phyloP scores from a whole-genome alignment of 2,329 filamentous ascomycete species.

The Truncatella angustata region DNA sequence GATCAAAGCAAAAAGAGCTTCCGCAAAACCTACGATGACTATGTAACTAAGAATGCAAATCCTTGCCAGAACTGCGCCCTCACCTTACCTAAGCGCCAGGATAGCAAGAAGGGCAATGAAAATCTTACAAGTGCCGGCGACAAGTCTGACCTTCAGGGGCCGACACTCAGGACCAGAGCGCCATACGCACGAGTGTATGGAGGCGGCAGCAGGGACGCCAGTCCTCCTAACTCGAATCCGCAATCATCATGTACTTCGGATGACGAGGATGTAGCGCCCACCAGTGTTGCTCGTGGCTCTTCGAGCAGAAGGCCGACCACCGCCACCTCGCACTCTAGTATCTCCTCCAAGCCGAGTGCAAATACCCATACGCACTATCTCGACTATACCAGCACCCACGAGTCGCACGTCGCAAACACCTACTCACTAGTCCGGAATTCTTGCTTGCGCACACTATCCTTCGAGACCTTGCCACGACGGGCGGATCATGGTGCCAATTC shows the following conservation, averaged over 20 bases:
- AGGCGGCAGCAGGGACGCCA: constrained; percentile 41
- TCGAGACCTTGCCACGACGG: constrained; percentile 62
- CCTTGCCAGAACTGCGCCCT: constrained; percentile 69
- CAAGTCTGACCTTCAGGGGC: constrained; percentile 42
- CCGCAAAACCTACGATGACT: constrained; percentile 62
- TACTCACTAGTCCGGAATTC: constrained; percentile 67
- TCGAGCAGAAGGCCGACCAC: constrained; percentile 38
- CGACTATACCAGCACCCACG: constrained; percentile 68
- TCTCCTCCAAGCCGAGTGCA: constrained; percentile 46
- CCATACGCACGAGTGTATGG: constrained; percentile 58
- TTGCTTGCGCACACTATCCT: constrained; percentile 64
- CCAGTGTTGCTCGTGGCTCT: constrained; percentile 16
- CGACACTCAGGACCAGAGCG: constrained; percentile 59
- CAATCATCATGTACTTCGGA: constrained; percentile 47
- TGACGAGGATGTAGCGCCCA: constrained; percentile 37
- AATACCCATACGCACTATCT: constrained; percentile 62
- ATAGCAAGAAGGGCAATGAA: constrained; percentile 16
- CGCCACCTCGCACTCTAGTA: constrained; percentile 52
- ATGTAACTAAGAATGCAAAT: constrained; percentile 60
- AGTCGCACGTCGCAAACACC: constrained; percentile 58
- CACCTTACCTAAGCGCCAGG: constrained; percentile 55
- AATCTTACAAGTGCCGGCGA: constrained; percentile 19
- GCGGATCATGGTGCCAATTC: constrained; percentile 34
- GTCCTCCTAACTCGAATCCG: constrained; percentile 52
- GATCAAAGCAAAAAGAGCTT: constrained; percentile 38